These are phyloP conservation scores for Pythium phragmitis DNA, from an alignment of 352 stramenopile species.

Conservation along the genomic window DNA sequence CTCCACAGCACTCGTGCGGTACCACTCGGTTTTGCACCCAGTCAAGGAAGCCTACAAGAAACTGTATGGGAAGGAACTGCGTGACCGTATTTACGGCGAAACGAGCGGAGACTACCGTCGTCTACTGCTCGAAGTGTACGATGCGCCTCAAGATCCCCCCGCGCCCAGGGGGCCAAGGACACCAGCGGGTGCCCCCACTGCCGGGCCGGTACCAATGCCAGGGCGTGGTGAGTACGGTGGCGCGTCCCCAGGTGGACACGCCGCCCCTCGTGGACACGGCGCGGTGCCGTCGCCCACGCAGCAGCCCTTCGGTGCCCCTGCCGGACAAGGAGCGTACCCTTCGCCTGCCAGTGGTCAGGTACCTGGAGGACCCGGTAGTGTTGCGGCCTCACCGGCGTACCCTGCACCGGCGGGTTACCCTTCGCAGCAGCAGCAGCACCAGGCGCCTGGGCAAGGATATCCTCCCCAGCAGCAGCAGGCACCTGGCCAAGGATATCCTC, in stretches of 20 bases:
- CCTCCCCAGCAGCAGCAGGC: slow-evolving; percentile 24
- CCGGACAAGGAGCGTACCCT: neutral
- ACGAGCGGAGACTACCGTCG: slow-evolving; percentile 67
- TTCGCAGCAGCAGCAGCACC: slow-evolving; percentile 6
- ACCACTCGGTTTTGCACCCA: slow-evolving; percentile 64
- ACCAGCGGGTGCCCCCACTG: slow-evolving; percentile 5
- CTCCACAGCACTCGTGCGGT: slow-evolving; percentile 58
- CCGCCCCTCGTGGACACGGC: slow-evolving; percentile 9
- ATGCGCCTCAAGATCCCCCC: slow-evolving; percentile 53
- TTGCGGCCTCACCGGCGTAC: neutral
- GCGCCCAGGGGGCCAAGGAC: slow-evolving; percentile 15
- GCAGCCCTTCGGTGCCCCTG: neutral
- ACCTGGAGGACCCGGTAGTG: neutral
- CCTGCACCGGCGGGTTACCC: slow-evolving; percentile 1
- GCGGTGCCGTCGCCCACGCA: neutral
- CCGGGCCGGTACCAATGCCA: neutral
- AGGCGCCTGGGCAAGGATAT: slow-evolving; percentile 21
- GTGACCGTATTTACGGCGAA: slow-evolving; percentile 77
- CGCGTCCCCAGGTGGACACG: neutral
- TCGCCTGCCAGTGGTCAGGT: neutral
- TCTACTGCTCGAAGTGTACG: slow-evolving; percentile 59
- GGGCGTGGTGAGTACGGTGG: neutral
- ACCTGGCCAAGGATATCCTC: slow-evolving; percentile 22
- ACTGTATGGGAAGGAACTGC: slow-evolving; percentile 65
- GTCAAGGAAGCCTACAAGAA: slow-evolving; percentile 72